phyloP scores from a whole-genome alignment of 768 basidiomycete genomes.

The Amylocystis lapponica region DNA sequence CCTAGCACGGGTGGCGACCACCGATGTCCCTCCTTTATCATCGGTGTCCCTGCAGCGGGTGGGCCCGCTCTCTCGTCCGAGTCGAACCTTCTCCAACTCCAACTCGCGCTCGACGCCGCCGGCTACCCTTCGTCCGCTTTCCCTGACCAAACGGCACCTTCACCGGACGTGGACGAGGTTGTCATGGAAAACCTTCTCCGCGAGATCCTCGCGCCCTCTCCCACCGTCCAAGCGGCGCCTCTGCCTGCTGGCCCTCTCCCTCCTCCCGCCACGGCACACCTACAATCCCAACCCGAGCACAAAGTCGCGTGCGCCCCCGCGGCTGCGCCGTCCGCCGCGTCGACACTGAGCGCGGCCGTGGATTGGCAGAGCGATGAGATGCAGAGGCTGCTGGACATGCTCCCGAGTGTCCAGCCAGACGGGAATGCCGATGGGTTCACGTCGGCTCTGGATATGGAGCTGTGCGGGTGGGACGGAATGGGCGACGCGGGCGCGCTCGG shows the following conservation, averaged over 20 bases:
- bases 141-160: constrained; percentile 20
- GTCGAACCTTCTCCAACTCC: constrained; percentile 14
- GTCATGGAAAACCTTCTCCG: constrained; percentile 65
- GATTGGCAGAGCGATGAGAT: constrained; percentile 43
- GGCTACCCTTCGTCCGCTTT: constrained; percentile 15
- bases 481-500: constrained; percentile 10
- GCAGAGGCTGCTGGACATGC: constrained; percentile 53
- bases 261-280: constrained; percentile 16
- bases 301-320: constrained; percentile 11
- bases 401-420: constrained; percentile 32
- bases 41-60: constrained; percentile 93
- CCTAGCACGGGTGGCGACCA: constrained; percentile 97
- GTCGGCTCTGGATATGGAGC: constrained; percentile 26
- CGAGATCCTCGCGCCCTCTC: constrained; percentile 59
- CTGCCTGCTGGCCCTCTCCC: constrained; percentile 17
- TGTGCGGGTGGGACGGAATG: constrained; percentile 20
- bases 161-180: constrained; percentile 43
- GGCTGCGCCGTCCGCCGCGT: constrained; percentile 13
- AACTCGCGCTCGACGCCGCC: constrained; percentile 35
- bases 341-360: constrained; percentile 19
- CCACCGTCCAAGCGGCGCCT: constrained; percentile 27
- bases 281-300: constrained; percentile 11
- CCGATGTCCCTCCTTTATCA: constrained; percentile 43
- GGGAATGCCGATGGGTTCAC: constrained; percentile 16
- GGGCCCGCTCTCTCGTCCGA: constrained; percentile 34